These are phyloP conservation scores for Globisporangium heterothallicum DNA, from an alignment of 352 stramenopile species.

Conservation along the genomic window DNA sequence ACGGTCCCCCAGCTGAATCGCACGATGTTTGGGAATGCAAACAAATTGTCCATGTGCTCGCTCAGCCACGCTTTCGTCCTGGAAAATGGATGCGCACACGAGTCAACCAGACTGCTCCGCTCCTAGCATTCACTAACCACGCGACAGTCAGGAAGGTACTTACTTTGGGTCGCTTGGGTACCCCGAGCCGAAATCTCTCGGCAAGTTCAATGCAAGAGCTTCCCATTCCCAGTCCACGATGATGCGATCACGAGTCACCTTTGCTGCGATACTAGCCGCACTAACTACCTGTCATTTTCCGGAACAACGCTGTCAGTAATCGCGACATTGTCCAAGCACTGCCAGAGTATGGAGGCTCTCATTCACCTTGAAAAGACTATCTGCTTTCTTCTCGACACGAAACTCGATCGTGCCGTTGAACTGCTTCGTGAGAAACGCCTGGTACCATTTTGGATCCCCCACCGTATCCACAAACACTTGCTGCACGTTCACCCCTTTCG, in stretches of 20 bases:
- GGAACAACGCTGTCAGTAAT: no score
- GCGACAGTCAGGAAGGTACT: background rate
- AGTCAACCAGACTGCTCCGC: background rate
- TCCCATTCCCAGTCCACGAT: constrained; percentile 89
- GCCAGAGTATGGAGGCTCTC: no score
- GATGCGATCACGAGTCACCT: constrained; percentile 89
- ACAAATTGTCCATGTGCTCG: constrained; percentile 80
- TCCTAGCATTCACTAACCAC: no score
- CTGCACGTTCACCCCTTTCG: constrained; percentile 78
- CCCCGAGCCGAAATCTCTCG: constrained; percentile 77
- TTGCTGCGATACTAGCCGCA: constrained; percentile 91
- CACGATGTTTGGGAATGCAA: constrained; percentile 90
- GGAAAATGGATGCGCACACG: background rate
- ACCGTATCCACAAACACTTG: constrained; percentile 95
- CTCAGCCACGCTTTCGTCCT: constrained; percentile 87
- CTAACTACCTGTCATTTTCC: constrained; percentile 76
- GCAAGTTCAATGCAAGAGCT: constrained; percentile 48
- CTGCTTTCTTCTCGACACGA: constrained; percentile 94
- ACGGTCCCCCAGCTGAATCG: constrained; percentile 91
- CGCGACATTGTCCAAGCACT: no score
- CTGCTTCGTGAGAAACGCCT: constrained; percentile 88
- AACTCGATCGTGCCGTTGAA: constrained; percentile 89
- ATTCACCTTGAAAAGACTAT: constrained; percentile 92
- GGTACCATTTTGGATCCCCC: constrained; percentile 88
- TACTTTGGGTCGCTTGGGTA: constrained; percentile 93